Conservation (phyloP, 1,284 basidiomycete genomes). For the Irpex sp. region DNA sequence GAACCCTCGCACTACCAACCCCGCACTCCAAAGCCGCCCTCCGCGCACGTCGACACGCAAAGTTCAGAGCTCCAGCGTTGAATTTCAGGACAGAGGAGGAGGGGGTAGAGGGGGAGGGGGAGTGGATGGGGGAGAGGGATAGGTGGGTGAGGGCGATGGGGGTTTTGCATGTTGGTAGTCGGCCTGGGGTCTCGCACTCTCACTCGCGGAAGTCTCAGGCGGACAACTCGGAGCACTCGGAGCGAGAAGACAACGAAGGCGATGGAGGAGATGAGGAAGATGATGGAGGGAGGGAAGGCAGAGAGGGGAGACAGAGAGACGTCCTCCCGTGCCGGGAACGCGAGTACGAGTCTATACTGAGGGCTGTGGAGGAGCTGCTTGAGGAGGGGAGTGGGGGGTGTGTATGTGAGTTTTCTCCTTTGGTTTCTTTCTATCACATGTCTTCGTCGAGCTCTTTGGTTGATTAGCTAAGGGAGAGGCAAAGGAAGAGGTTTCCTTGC, state of each 20-base stretch:
- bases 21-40: slow-evolving; percentile 67
- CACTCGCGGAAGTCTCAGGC: too few species aligned
- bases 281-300: too few species aligned
- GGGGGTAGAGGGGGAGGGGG: too few species aligned
- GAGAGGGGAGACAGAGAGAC: slow-evolving; percentile 6
- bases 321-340: slow-evolving; percentile 83
- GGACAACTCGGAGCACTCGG: too few species aligned
- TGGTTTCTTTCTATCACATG: too few species aligned
- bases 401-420: slow-evolving; percentile 65
- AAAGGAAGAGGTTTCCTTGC: too few species aligned
- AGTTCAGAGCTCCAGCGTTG: slow-evolving; percentile 14
- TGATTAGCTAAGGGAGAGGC: too few species aligned
- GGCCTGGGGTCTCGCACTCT: slow-evolving; percentile 54
- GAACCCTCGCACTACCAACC: slow-evolving; percentile 48
- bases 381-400: slow-evolving; percentile 95
- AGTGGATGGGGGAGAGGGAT: slow-evolving; percentile 40
- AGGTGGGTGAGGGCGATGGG: slow-evolving; percentile 86
- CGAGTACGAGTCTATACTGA: slow-evolving; percentile 79
- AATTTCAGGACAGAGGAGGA: too few species aligned
- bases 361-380: slow-evolving; percentile 80
- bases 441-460: too few species aligned
- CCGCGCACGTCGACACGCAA: slow-evolving; percentile 36
- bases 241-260: too few species aligned
- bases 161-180: slow-evolving; percentile 89
- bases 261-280: too few species aligned